Base-by-base conservation (phyloP, 2,329 filamentous ascomycete genomes). In the Trichoderma gracile region DNA sequence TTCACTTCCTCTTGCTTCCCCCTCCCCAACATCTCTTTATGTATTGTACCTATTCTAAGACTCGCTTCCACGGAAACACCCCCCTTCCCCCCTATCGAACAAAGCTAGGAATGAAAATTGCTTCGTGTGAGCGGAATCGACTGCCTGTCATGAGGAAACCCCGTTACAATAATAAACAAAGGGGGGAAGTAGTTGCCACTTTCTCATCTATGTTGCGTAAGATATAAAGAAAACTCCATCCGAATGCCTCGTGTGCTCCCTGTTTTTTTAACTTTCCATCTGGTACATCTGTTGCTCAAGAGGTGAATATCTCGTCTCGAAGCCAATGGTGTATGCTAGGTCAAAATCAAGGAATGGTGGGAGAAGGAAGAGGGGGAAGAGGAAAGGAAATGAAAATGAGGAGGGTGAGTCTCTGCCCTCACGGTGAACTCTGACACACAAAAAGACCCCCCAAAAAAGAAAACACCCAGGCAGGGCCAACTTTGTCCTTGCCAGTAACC, bases 131-230 rank as follows among this genome's bases (percentile, higher is more conserved):
- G 43, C 38, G 40, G 17, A 43, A 54, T 30, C 43, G 33, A 52
- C 52, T 33, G 38, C 54, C 19, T 50, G 66, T 69, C 65, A 66
- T 70, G 33, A 38, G 33, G 33, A 5, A 14, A 65, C 54, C 70
- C 66, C 70, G 65, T 71, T 69, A 71, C 61, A 70, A 72, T 67
- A 71, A 72, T 69, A 72, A 66, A 59, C 45, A 63, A 65, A 50
- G 33, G 9, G 33, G 33, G 33, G 3, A 5, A 38, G 58, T 65
- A 66, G 68, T 68, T 66, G 65, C 68, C 66, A 65, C 62, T 66
- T 59, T 66, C 64, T 65, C 67, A 65, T 72, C 69, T 71, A 72
- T 69, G 58, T 66, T 57, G 60, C 67, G 60, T 64, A 14, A 38
- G 33, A 14, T 38, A 61, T 42, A 64, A 66, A 57, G 21, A 62